phyloP scores from a whole-genome alignment of 2,329 filamentous ascomycete genomes.

The Aspergillus bombycis region DNA sequence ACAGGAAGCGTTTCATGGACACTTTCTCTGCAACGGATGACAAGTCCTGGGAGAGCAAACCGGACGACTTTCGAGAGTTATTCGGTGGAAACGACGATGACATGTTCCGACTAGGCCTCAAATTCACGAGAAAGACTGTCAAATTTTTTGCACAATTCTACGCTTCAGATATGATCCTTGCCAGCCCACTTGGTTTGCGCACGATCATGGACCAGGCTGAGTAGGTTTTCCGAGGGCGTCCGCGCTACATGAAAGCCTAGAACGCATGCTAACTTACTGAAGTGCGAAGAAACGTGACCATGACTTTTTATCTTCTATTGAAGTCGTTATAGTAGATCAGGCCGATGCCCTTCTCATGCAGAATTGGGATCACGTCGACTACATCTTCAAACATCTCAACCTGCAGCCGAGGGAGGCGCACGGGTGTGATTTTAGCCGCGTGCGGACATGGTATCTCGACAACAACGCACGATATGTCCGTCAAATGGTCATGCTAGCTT shows the following conservation, averaged over 20 bases:
- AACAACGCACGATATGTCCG: slow-evolving; percentile 77
- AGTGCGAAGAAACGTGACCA: slow-evolving; percentile 71
- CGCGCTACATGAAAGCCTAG: not conserved
- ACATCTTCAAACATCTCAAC: slow-evolving; percentile 90
- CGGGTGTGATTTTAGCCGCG: slow-evolving; percentile 89
- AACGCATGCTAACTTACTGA: slow-evolving; percentile 7
- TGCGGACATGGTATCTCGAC: slow-evolving; percentile 92
- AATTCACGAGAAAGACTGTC: slow-evolving; percentile 93
- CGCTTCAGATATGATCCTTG: slow-evolving; percentile 91
- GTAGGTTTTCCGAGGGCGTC: slow-evolving; percentile 40
- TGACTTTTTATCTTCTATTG: slow-evolving; percentile 93
- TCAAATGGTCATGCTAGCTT: slow-evolving; percentile 80
- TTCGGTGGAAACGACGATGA: slow-evolving; percentile 97
- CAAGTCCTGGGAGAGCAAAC: slow-evolving; percentile 71
- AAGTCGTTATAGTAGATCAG: slow-evolving; percentile 87
- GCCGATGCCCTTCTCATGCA: slow-evolving; percentile 94
- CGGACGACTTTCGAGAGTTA: slow-evolving; percentile 83
- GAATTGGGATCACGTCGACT: slow-evolving; percentile 95
- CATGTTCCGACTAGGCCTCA: slow-evolving; percentile 93
- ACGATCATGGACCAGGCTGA: slow-evolving; percentile 85
- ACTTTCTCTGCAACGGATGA: slow-evolving; percentile 72
- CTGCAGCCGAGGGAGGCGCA: slow-evolving; percentile 85
- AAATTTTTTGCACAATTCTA: slow-evolving; percentile 97
- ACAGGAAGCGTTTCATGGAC: slow-evolving; percentile 89
- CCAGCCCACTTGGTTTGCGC: slow-evolving; percentile 84